Evolutionary conservation across 1,284 basidiomycete species (phyloP).

Genomic region (Trametes pubescens): DNA sequence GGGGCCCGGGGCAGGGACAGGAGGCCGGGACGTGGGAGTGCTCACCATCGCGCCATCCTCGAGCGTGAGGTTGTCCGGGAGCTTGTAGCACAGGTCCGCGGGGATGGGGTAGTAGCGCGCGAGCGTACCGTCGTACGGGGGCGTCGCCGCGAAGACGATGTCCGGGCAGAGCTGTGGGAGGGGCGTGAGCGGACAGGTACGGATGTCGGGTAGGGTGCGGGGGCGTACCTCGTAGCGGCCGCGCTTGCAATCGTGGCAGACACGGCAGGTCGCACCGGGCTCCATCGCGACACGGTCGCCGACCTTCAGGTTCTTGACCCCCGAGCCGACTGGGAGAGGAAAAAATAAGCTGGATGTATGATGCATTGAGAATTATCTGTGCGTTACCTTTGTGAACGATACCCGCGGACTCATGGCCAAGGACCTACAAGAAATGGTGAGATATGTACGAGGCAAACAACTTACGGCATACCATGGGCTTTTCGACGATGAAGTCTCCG

Average conservation of each 20-base stretch:
- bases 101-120: constrained; percentile 83
- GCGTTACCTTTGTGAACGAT: constrained; percentile 58
- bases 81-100: constrained; percentile 75
- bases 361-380: neutral
- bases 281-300: constrained; percentile 91
- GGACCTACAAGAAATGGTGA: constrained; percentile 49
- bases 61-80: constrained; percentile 77
- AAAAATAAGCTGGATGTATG: neutral
- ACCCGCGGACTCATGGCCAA: constrained; percentile 74
- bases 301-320: constrained; percentile 77
- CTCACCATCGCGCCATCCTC: constrained; percentile 87
- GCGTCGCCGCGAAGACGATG: constrained; percentile 88
- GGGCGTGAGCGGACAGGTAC: neutral
- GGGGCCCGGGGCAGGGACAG: neutral
- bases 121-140: constrained; percentile 90
- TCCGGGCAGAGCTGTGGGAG: constrained; percentile 72
- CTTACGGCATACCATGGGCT: constrained; percentile 69
- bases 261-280: constrained; percentile 80
- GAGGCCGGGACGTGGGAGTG: constrained; percentile 11
- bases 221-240: constrained; percentile 79
- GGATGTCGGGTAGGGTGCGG: neutral
- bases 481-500: constrained; percentile 78
- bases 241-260: constrained; percentile 77
- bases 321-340: constrained; percentile 62
- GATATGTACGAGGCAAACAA: neutral